Evolutionary conservation across 2,329 filamentous ascomycete species (phyloP), one percentile per base, ranked within the genome.

Genomic region (Fusarium lateritium): DNA sequence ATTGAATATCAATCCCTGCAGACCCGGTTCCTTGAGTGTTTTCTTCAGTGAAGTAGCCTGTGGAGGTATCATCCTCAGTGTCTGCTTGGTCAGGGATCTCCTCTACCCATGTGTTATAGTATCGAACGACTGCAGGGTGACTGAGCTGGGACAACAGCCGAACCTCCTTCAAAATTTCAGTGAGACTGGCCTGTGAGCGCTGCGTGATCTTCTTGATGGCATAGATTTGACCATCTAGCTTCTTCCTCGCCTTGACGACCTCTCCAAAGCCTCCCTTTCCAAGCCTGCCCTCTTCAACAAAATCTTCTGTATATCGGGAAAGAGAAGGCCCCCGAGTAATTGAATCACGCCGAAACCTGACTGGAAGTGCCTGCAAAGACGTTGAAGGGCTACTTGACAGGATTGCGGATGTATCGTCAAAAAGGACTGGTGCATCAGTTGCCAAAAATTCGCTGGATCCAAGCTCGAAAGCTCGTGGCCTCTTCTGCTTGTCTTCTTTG

Each of bases 201-300:
- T 96, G 93, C 2, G 90, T 93, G 65, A 99, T 96, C 78, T 98
- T 98, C 79, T 99, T 99, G 77, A 99, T 93, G 19, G 96, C 96
- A 79, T 98, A 99, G 43, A 97, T 91, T 60, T 94, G 92, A 1
- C 93, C 93, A 77, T 98, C 96, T 6, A 98, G 88, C 81, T 96
- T 97, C 79, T 97, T 97, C 33, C 95, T 89, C 4, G 95, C 95
- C 78, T 97, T 97, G 56, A 98, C 94, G 22, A 99, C 96, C 80
- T 98, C 94, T 7, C 96, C 96, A 80, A 97, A 99, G 0, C 95
- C 96, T 43, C 96, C 96, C 77, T 95, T 97, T 5, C 96, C 96
- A 14, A 99, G 84, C 6, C 92, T 89, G 15, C 93, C 94, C 75
- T 96, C 91, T 79, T 98, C 94, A 19, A 94, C 90, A 79, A 97